These are phyloP conservation scores for Trichopus zeylanicus DNA, from an alignment of 116 monocot species.

Conservation along the genomic window DNA sequence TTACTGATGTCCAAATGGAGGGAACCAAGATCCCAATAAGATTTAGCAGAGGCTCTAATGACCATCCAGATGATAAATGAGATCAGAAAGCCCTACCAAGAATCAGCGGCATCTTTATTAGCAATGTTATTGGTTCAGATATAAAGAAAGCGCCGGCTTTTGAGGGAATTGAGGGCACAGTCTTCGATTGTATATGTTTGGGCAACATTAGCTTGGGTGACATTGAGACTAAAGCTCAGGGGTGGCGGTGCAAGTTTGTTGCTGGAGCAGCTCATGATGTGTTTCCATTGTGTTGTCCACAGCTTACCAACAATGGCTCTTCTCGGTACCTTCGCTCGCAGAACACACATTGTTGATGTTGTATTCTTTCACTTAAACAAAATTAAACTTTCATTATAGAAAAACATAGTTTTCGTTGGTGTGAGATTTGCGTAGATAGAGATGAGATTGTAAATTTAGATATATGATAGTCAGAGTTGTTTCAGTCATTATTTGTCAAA, in stretches of 20 bases:
- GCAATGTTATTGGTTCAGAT: conserved; percentile 40
- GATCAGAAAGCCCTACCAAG: conserved; percentile 62
- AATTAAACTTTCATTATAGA: no score
- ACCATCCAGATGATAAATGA: conserved; percentile 68
- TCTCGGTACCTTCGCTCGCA: conserved; percentile 1
- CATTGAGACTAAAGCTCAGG: not conserved
- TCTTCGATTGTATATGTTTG: conserved; percentile 43
- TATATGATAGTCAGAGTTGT: no score
- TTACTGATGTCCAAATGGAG: conserved; percentile 51
- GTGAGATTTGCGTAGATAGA: not conserved
- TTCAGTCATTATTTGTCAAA: no score
- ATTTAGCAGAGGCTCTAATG: conserved; percentile 73
- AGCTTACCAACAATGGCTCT: conserved; percentile 1
- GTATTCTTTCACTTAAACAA: no score
- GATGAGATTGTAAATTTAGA: not conserved
- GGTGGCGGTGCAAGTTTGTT: conserved; percentile 7
- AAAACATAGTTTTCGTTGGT: no score
- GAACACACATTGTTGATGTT: not conserved
- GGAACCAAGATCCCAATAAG: conserved; percentile 71
- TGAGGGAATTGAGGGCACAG: conserved; percentile 49
- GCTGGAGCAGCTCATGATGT: conserved; percentile 5
- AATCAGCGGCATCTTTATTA: conserved; percentile 36
- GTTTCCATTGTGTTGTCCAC: not conserved
- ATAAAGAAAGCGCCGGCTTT: conserved; percentile 45
- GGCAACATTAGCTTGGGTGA: conserved; percentile 53